phyloP scores from a whole-genome alignment of 345 rosid genomes.

The Psidium friedrichsthalianum region DNA sequence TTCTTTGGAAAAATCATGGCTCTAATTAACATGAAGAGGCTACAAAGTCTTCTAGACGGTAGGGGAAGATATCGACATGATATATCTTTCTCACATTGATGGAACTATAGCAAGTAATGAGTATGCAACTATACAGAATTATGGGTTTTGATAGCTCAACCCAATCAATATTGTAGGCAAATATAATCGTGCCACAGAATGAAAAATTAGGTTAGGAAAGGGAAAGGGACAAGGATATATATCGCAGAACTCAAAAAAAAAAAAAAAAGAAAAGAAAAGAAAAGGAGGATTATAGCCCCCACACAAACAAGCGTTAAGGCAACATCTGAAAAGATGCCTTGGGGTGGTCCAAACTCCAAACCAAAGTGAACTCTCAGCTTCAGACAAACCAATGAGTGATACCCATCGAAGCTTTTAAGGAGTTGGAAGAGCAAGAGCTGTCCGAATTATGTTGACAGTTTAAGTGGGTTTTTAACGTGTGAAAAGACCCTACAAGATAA shows the following conservation, averaged over 20 bases:
- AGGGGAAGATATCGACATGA: not conserved
- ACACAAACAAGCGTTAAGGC: conserved; percentile 20
- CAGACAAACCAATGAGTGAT: conserved; percentile 26
- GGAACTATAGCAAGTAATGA: not conserved
- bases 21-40: not conserved
- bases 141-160: not conserved
- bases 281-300: not conserved
- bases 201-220: not conserved
- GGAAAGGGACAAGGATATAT: not conserved
- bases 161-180: not conserved
- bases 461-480: not conserved
- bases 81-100: not conserved
- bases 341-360: conserved; percentile 54
- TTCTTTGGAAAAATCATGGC: not conserved
- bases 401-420: conserved; percentile 24
- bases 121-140: not conserved
- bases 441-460: not conserved
- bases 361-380: not conserved
- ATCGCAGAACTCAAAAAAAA: not conserved
- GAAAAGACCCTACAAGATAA: not conserved
- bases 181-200: not conserved
- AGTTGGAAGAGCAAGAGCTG: not conserved
- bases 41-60: not conserved
- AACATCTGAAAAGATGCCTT: conserved; percentile 35
- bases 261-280: too few relatives aligned